These are phyloP conservation scores for Chaetomium globosum DNA, from an alignment of 2,329 filamentous ascomycete genomes.

Conservation along the genomic window DNA sequence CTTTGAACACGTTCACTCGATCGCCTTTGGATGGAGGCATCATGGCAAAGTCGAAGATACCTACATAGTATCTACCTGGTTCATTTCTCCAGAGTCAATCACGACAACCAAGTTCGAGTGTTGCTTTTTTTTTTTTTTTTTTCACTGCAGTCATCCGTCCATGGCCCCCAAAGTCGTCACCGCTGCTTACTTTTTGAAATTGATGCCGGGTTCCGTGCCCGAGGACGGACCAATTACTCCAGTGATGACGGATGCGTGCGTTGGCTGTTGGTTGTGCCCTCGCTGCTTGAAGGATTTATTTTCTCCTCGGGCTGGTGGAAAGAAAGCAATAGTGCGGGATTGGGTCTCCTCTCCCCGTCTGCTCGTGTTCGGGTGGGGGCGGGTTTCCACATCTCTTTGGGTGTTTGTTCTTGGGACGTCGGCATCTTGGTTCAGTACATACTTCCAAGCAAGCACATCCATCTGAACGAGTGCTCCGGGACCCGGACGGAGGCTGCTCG, in stretches of 20 bases:
- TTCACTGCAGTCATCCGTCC: neutral
- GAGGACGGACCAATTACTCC: neutral
- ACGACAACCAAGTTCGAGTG: neutral
- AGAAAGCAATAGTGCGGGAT: neutral
- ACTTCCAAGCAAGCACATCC: no score
- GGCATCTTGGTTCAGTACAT: no score
- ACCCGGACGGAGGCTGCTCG: neutral
- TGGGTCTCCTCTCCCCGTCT: neutral
- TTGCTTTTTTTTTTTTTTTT: neutral
- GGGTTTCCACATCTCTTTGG: neutral
- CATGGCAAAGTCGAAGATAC: neutral
- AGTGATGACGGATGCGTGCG: conserved; percentile 1
- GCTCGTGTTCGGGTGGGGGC: neutral
- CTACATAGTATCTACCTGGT: neutral
- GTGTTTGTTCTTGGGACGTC: no score
- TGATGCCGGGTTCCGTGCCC: conserved; percentile 1
- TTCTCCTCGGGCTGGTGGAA: neutral
- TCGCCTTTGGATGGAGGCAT: neutral
- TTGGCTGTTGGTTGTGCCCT: neutral
- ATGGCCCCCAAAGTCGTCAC: neutral
- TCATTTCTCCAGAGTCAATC: neutral
- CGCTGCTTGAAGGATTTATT: neutral
- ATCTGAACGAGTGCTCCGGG: neutral
- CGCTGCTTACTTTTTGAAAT: neutral
- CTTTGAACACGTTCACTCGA: neutral